A percentile compares a stretch with the other conserved stretches of the same genome.
phyloP scores from a whole-genome alignment of 371 early-diverging fungal genomes.

The Mucor irregularis region DNA sequence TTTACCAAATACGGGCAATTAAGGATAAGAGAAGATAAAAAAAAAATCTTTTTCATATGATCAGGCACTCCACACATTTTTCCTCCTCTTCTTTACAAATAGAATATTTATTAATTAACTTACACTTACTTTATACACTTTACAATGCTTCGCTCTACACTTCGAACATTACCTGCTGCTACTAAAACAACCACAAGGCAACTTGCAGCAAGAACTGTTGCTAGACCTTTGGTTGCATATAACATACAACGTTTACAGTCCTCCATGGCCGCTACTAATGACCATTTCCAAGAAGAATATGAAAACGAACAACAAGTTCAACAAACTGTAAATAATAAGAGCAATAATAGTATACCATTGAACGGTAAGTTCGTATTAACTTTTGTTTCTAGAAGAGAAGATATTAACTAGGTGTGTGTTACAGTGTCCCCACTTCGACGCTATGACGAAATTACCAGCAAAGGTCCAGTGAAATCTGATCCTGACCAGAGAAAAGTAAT shows the following conservation, averaged over 20 bases:
- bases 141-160: background rate
- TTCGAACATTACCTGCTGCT: background rate
- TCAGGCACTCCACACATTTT: no score
- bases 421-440: conserved; percentile 21
- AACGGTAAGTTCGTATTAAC: conserved; percentile 1
- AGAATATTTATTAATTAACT: background rate
- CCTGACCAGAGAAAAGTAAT: conserved; percentile 20
- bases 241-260: conserved; percentile 4
- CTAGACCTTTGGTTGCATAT: no score
- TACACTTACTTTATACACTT: no score
- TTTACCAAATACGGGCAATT: no score
- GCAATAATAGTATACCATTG: background rate
- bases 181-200: no score
- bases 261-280: background rate
- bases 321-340: background rate
- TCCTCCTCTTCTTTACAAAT: background rate
- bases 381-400: background rate
- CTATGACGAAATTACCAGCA: conserved; percentile 22
- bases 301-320: background rate
- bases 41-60: no score
- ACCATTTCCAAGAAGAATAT: no score
- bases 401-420: background rate
- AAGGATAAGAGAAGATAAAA: no score
- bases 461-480: conserved; percentile 19
- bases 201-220: no score